Percentiles rank a stretch among this genome's conserved stretches.
These are phyloP conservation scores for Plasmodium ovale DNA, from an alignment of 169 alveolate species.

Conservation along the genomic window DNA sequence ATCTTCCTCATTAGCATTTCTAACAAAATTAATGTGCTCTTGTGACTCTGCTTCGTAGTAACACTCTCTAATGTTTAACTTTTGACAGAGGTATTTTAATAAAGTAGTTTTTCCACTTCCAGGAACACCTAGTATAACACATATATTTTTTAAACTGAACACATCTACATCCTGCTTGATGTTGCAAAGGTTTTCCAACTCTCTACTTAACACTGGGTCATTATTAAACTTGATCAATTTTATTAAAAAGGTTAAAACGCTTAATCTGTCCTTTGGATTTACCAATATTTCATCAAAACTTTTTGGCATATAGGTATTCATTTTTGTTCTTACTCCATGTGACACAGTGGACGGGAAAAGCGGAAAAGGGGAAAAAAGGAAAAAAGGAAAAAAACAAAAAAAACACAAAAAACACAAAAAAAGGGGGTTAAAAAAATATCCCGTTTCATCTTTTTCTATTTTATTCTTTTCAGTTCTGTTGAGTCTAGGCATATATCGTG, in stretches of 20 bases:
- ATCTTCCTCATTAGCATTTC: slow-evolving; percentile 24
- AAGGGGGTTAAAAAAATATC: background rate
- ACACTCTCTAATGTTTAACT: slow-evolving; percentile 67
- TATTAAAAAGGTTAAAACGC: slow-evolving; percentile 52
- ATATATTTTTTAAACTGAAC: slow-evolving; percentile 31
- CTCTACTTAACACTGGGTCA: slow-evolving; percentile 74
- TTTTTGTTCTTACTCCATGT: no score
- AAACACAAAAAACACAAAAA: background rate
- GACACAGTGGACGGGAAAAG: no score
- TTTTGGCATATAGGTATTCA: slow-evolving; percentile 69
- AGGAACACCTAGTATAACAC: slow-evolving; percentile 59
- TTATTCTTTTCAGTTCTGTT: background rate
- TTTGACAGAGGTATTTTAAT: slow-evolving; percentile 64
- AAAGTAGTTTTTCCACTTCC: slow-evolving; percentile 76
- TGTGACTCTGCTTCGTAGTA: slow-evolving; percentile 56
- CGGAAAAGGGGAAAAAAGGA: background rate
- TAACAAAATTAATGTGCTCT: slow-evolving; percentile 22
- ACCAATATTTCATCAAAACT: slow-evolving; percentile 69
- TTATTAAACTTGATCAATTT: slow-evolving; percentile 60
- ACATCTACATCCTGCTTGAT: slow-evolving; percentile 13
- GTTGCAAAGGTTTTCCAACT: slow-evolving; percentile 20
- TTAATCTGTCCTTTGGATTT: slow-evolving; percentile 37
- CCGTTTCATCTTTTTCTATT: no score
- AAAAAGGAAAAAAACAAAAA: background rate
- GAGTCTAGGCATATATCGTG: slow-evolving; percentile 2